Percentiles rank a stretch among this genome's conserved stretches.
Evolutionary conservation across 2,329 filamentous ascomycete genomes (phyloP).

Genomic region (Blastomyces parvus): DNA sequence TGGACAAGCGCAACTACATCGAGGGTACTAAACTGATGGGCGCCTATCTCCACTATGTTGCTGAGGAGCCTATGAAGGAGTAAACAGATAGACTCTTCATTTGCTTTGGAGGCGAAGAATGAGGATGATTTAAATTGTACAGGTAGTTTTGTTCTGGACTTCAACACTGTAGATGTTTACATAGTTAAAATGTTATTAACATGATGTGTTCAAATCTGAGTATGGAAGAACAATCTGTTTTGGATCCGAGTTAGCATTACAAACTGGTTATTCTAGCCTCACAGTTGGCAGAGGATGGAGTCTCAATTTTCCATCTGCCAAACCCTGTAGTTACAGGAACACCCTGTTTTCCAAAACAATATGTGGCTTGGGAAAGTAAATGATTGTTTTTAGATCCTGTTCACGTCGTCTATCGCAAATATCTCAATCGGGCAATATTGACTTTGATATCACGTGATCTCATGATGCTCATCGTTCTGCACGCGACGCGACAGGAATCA

Average conservation of each 20-base stretch:
- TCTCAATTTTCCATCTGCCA: too few relatives aligned
- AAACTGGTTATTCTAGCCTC: too few relatives aligned
- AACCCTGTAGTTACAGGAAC: too few relatives aligned
- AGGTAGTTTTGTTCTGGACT: neutral
- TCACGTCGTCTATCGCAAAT: neutral
- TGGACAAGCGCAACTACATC: conserved; percentile 95
- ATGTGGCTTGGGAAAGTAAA: neutral
- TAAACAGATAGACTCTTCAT: neutral
- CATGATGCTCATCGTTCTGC: too few relatives aligned
- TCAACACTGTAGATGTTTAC: neutral
- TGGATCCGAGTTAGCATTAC: too few relatives aligned
- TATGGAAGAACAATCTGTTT: neutral
- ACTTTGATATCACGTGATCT: neutral
- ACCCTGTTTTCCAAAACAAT: neutral
- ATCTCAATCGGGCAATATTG: neutral
- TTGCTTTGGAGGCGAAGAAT: neutral
- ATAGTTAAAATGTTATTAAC: neutral
- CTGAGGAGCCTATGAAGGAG: conserved; percentile 61
- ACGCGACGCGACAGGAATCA: conserved; percentile 2
- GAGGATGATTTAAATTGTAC: neutral
- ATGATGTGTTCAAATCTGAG: neutral
- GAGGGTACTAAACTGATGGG: conserved; percentile 94
- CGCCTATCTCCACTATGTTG: conserved; percentile 91
- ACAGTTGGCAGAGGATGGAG: too few relatives aligned
- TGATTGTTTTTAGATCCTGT: neutral